phyloP scores from a whole-genome alignment of 2,329 filamentous ascomycete species.

The Sporothrix mexicana region DNA sequence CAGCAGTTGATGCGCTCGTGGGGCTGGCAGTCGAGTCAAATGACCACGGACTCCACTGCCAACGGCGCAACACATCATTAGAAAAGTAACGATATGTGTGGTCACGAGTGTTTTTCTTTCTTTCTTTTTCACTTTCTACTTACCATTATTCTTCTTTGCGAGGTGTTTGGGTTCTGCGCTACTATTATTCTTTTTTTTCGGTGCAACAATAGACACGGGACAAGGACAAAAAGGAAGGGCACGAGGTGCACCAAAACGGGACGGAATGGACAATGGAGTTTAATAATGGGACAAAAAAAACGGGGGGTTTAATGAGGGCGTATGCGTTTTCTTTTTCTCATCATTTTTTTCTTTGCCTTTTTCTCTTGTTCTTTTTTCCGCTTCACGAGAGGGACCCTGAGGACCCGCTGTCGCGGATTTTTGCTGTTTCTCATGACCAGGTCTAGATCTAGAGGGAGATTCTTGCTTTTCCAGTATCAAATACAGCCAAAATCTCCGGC shows the following conservation, averaged over 20 bases:
- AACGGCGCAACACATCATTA: neutral
- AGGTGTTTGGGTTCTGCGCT: no score
- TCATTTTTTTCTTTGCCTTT: neutral
- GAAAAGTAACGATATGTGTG: neutral
- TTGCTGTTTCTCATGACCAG: slow-evolving; percentile 4
- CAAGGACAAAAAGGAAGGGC: neutral
- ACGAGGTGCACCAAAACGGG: neutral
- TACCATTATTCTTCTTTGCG: neutral
- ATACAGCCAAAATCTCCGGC: neutral
- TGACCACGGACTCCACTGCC: neutral
- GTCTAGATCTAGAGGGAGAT: neutral
- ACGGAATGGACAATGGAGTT: neutral
- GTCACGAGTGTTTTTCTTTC: neutral
- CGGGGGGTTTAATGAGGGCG: neutral
- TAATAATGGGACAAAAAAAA: neutral
- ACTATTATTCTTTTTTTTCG: neutral
- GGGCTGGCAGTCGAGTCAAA: slow-evolving; percentile 37
- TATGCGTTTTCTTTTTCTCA: neutral
- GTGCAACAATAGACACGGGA: slow-evolving; percentile 6
- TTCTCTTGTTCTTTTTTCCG: neutral
- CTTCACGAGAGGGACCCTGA: neutral
- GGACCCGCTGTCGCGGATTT: slow-evolving; percentile 27
- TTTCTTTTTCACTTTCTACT: neutral
- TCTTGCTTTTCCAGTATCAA: neutral
- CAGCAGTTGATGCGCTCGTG: slow-evolving; percentile 43